Evolutionary conservation across 371 early-diverging fungal species (phyloP), one percentile per base, ranked within the genome.

Genomic region (Nematocida sp.): DNA sequence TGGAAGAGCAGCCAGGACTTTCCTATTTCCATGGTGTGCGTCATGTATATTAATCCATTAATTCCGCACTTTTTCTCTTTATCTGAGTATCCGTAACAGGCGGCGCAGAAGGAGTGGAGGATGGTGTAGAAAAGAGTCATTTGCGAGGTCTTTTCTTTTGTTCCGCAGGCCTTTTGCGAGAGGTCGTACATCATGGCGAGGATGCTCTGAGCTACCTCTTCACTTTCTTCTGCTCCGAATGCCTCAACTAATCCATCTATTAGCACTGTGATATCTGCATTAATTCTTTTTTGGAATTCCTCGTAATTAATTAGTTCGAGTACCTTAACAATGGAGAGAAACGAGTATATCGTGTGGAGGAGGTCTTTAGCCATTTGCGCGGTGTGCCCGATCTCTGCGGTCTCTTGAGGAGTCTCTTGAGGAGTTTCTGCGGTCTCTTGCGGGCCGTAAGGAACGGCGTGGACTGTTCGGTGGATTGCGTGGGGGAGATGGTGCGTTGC

Each of bases 101-200:
- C 53, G 7, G 75, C 30, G 55, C 75, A 71, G 54, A 71, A 71
- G 7, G 75, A 13, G 64, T 71, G 75, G 13, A 71, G 75, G 23
- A 71, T 71, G 18, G 23, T 60, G 42, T 71, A 61, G 63, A 71
- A 71, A 54, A 71, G 75, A 13, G 75, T 71, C 75, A 71, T 71
- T 51, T 71, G 75, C 20, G 75, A 60, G 23, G 75, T 54, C 32
- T 71, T 71, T 28, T 71, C 75, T 47, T 57, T 77, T 18, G 60
- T 16, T 3, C 63, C 75, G 55, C 75, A 71, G 7, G 59, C 39
- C 3, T 30, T 35, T 2, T 23, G n/a, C 16, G 64, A 30, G 4
- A 61, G 51, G 20, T 51, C n/a, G 39, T 71, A 49, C 75, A 71
- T 71, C 26, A 23, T 71, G 26, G 9, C 26, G 20, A 71, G 75